These are phyloP conservation scores for Leucocoprinus sp. DNA, from an alignment of 768 basidiomycete species.

Conservation along the genomic window DNA sequence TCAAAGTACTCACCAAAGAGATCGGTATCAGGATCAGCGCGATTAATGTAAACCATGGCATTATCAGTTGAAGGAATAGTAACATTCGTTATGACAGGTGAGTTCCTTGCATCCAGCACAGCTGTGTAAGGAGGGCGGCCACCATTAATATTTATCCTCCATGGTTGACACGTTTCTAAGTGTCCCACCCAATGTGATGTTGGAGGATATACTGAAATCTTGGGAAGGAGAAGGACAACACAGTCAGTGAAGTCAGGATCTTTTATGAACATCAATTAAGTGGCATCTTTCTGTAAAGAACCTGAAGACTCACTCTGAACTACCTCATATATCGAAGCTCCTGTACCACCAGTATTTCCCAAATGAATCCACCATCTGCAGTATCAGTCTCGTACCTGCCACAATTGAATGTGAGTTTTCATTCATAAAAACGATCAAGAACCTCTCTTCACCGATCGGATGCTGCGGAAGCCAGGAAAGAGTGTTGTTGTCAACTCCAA, in stretches of 20 bases:
- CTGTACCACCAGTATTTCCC: constrained; percentile 33
- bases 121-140: constrained; percentile 38
- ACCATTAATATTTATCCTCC: constrained; percentile 36
- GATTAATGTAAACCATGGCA: constrained; percentile 34
- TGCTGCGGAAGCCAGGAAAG: constrained; percentile 32
- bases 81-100: constrained; percentile 33
- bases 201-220: constrained; percentile 27
- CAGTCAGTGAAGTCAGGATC: constrained; percentile 26
- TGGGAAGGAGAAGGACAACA: constrained; percentile 17
- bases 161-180: constrained; percentile 37
- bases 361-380: constrained; percentile 37
- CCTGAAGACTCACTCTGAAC: constrained; percentile 27
- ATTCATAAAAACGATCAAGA: not conserved
- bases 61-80: constrained; percentile 29
- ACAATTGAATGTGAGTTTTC: not conserved
- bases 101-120: constrained; percentile 29
- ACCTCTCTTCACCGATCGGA: constrained; percentile 27
- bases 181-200: constrained; percentile 24
- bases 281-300: too few relatives aligned
- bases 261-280: too few relatives aligned
- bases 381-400: constrained; percentile 33
- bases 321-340: constrained; percentile 27
- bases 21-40: constrained; percentile 26
- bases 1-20: constrained; percentile 30
- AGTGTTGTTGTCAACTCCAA: constrained; percentile 26